Conservation (phyloP, 164 flowering plant species). For the Stephania japonica region DNA sequence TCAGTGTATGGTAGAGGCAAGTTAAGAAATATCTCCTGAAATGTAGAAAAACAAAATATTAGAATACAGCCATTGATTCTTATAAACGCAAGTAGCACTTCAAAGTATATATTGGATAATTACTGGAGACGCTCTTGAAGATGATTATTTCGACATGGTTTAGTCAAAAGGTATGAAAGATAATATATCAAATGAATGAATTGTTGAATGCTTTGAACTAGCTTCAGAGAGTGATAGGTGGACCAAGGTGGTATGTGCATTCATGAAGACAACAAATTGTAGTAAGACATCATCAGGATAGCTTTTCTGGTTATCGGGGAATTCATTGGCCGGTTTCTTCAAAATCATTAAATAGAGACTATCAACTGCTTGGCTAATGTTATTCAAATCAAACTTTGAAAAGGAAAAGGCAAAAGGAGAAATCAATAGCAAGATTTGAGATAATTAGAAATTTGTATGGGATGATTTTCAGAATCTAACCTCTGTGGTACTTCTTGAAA, state of each 20-base stretch:
- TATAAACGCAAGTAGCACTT: background rate
- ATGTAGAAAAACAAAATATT: background rate
- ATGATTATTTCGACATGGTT: background rate
- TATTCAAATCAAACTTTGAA: background rate
- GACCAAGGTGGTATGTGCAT: background rate
- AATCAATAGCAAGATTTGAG: background rate
- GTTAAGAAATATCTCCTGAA: conserved; percentile 62
- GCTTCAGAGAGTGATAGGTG: background rate
- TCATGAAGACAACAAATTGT: background rate
- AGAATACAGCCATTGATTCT: background rate
- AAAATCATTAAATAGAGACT: background rate
- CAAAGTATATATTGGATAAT: background rate
- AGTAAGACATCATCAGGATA: background rate
- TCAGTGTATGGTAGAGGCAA: conserved; percentile 70
- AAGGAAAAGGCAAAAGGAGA: background rate
- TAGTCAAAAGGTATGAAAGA: background rate
- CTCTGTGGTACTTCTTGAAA: conserved; percentile 48
- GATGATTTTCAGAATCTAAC: conserved; percentile 33
- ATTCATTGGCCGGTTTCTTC: background rate
- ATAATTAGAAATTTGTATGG: background rate
- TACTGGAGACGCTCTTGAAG: background rate
- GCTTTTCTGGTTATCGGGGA: background rate
- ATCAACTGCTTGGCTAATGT: background rate
- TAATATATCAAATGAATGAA: background rate
- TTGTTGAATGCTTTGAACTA: background rate